A percentile compares a stretch with the other conserved stretches of the same genome.
Conservation (phyloP, 345 rosid species). For the Kandelia obovata region DNA sequence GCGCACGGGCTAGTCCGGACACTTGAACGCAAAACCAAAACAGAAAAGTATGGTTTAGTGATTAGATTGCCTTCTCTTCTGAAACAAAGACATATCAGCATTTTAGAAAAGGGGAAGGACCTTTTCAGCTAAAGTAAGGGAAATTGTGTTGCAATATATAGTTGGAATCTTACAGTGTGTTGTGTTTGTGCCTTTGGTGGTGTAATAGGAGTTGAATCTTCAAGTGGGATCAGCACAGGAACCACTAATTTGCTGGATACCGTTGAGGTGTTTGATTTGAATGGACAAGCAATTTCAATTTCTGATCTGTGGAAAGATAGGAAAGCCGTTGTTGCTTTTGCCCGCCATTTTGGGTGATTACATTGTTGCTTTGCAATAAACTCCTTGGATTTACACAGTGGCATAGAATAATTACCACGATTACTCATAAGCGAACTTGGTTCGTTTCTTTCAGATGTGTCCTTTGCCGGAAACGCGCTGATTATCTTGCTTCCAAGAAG, state of each 20-base stretch:
- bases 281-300: conserved; percentile 57
- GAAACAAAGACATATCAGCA: too few relatives aligned
- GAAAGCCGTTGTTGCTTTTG: conserved; percentile 79
- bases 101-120: too few relatives aligned
- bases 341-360: conserved; percentile 87
- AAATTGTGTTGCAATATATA: background rate
- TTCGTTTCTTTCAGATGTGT: conserved; percentile 58
- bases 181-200: background rate
- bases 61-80: too few relatives aligned
- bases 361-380: background rate
- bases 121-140: too few relatives aligned
- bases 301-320: conserved; percentile 85
- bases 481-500: conserved; percentile 79
- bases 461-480: conserved; percentile 83
- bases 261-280: conserved; percentile 60
- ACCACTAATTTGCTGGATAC: conserved; percentile 42
- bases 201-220: conserved; percentile 36
- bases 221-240: conserved; percentile 30
- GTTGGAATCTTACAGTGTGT: background rate
- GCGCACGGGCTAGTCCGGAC: too few relatives aligned
- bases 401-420: too few relatives aligned
- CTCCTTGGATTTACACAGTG: background rate
- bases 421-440: too few relatives aligned
- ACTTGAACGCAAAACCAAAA: too few relatives aligned
- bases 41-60: too few relatives aligned